phyloP scores from a whole-genome alignment of 768 basidiomycete species.

The Candolleomyces eurysporus region DNA sequence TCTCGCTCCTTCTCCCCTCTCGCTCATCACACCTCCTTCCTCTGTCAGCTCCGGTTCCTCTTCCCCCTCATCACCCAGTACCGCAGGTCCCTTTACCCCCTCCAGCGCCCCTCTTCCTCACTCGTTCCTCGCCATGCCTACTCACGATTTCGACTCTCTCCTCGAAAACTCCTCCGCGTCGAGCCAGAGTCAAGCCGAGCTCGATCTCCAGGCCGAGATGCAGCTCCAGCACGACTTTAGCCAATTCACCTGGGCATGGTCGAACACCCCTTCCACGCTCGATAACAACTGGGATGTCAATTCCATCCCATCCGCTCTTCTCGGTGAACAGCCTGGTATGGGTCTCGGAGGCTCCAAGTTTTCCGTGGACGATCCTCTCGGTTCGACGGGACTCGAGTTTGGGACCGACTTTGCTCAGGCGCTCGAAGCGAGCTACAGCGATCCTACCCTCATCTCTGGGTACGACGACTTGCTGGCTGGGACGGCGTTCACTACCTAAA shows the following conservation, averaged over 20 bases:
- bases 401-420: constrained; percentile 31
- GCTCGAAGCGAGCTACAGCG: constrained; percentile 20
- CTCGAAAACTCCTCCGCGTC: constrained; percentile 13
- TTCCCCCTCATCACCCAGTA: neutral
- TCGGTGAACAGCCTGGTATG: constrained; percentile 29
- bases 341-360: neutral
- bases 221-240: constrained; percentile 39
- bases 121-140: constrained; percentile 23
- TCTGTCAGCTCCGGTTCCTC: constrained; percentile 56
- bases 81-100: constrained; percentile 51
- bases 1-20: constrained; percentile 48
- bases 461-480: constrained; percentile 46
- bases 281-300: constrained; percentile 67
- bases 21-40: constrained; percentile 50
- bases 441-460: constrained; percentile 23
- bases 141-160: constrained; percentile 13
- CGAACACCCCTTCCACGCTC: constrained; percentile 34
- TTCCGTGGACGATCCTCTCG: constrained; percentile 3
- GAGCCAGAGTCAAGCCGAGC: constrained; percentile 30
- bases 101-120: constrained; percentile 26
- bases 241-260: constrained; percentile 40
- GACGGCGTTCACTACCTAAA: constrained; percentile 18
- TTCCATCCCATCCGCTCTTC: constrained; percentile 63
- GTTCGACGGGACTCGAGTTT: constrained; percentile 27
- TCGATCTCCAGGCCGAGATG: constrained; percentile 38